Evolutionary conservation across 495 filamentous ascomycete species (phyloP), one percentile per base, ranked within the genome.

Genomic region (Neurospora tetraspora): DNA sequence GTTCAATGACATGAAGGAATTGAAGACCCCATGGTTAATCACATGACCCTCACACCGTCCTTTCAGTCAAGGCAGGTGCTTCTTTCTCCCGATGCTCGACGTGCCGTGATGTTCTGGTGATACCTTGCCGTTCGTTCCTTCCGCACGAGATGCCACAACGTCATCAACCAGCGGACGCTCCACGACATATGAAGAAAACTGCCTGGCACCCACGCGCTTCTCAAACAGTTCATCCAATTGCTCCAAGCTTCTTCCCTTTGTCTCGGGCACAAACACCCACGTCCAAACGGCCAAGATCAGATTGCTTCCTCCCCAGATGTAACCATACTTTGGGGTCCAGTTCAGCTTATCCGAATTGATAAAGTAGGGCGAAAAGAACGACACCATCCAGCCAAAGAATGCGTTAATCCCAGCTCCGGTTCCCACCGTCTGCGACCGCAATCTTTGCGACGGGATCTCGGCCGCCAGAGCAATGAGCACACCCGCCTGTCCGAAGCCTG

Each of bases 181-280:
- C 37, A 76, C 74, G 3, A 71, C 71, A 72, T 74, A 80, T 0
- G 61, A 59, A 1, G 77, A 74, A 70, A 85, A 84, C 47, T 83
- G 80, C 36, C 81, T 74, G 34, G 81, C 81, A 4, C 77, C 74
- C 5, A 85, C 81, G 4, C 76, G 74, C 34, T 81, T 80, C n/a
- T 77, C 76, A 61, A 86, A 83, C 39, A 83, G 74, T 53, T 83
- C 82, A 42, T 89, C 88, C 78, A 90, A 86, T 72, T 90, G 86
- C 75, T 88, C 86, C 37, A 90, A 81, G 0, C 85, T 88, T 34
- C 86, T 82, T 0, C 88, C 89, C 71, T 85, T 88, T 0, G 89
- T 80, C 76, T 86, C 83, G 0, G 83, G 83, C 9, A 82, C 70
- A 34, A 78, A 83, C 38, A 88, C 78, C 71, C 82, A 88, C 5